phyloP scores from a whole-genome alignment of 371 early-diverging fungal species.

The Rhizomucor pusillus region DNA sequence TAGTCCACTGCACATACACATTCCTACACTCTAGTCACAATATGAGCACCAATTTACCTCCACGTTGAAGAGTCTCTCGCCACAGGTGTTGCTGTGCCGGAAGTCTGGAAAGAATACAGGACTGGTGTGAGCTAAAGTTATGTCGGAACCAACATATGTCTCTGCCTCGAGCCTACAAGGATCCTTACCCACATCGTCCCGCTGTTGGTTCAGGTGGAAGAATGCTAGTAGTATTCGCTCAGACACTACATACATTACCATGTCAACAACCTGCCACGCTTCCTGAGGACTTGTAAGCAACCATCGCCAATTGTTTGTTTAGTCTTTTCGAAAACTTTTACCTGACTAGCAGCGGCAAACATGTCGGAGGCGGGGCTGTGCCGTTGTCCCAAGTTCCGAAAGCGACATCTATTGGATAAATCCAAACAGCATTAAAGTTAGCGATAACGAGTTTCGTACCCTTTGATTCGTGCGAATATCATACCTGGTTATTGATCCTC shows the following conservation, averaged over 20 bases:
- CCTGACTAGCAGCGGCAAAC: not conserved
- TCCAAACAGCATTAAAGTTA: not conserved
- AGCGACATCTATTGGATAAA: constrained; percentile 1
- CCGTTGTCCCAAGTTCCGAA: not conserved
- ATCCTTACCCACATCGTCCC: not conserved
- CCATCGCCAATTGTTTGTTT: not conserved
- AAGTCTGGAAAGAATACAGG: too few species aligned
- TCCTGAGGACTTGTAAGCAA: not conserved
- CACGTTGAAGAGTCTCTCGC: not conserved
- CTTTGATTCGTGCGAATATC: not conserved
- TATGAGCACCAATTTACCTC: not conserved
- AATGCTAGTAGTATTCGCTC: not conserved
- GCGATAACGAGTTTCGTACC: not conserved
- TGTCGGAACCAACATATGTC: not conserved
- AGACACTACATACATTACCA: not conserved
- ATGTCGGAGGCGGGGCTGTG: not conserved
- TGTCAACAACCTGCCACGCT: not conserved
- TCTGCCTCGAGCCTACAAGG: not conserved
- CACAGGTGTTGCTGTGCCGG: not conserved
- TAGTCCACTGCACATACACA: too few species aligned
- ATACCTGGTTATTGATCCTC: constrained; percentile 59
- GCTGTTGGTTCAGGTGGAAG: not conserved
- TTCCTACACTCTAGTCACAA: not conserved
- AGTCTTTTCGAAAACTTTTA: not conserved
- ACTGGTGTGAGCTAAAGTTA: too few species aligned